These are phyloP conservation scores for Polyplosphaeria fusca DNA, from an alignment of 495 filamentous ascomycete species.

Conservation along the genomic window DNA sequence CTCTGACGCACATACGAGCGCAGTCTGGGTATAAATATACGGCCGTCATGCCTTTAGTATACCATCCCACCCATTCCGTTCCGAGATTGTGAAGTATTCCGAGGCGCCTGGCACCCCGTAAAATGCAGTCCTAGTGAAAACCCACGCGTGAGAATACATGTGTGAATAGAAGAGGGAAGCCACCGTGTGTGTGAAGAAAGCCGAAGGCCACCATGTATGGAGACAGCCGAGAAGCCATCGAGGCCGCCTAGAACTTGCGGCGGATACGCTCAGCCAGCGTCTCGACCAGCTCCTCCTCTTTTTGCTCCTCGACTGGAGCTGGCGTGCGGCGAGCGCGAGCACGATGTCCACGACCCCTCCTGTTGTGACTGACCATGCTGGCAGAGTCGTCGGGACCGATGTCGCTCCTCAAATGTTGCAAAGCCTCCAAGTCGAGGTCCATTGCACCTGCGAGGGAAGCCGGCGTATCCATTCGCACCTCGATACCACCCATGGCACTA, in stretches of 20 bases:
- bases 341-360: slow-evolving; percentile 66
- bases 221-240: too few relatives aligned
- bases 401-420: slow-evolving; percentile 61
- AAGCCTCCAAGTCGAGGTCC: slow-evolving; percentile 65
- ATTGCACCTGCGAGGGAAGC: slow-evolving; percentile 41
- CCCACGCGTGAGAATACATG: too few relatives aligned
- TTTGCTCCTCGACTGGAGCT: slow-evolving; percentile 81
- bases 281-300: slow-evolving; percentile 49
- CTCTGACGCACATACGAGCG: too few relatives aligned
- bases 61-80: too few relatives aligned
- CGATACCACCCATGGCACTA: slow-evolving; percentile 40
- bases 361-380: slow-evolving; percentile 79
- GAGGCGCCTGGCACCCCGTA: too few relatives aligned
- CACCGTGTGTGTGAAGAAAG: too few relatives aligned
- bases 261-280: slow-evolving; percentile 5
- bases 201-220: too few relatives aligned
- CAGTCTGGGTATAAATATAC: too few relatives aligned
- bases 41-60: too few relatives aligned
- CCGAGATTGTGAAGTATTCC: too few relatives aligned
- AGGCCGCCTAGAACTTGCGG: slow-evolving; percentile 4
- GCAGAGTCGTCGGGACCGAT: slow-evolving; percentile 71
- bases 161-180: too few relatives aligned
- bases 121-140: too few relatives aligned
- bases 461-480: slow-evolving; percentile 58
- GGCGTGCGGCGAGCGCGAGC: slow-evolving; percentile 75